A percentile compares a stretch with the other conserved stretches of the same genome.
These are phyloP conservation scores for Quercus lobata DNA, from an alignment of 331 rosid species.

Conservation along the genomic window DNA sequence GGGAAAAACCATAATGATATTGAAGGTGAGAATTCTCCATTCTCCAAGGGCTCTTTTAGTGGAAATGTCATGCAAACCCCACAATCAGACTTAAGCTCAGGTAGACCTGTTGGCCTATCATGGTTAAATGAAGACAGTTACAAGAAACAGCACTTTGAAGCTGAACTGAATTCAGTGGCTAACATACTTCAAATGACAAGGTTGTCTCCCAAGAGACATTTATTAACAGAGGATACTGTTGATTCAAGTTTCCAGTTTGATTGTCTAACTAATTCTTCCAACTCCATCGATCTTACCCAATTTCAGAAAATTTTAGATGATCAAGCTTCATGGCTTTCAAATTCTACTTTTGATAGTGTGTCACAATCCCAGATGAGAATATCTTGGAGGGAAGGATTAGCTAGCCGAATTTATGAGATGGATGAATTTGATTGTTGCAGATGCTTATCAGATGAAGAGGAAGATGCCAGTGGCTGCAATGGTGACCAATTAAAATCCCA, in stretches of 20 bases:
- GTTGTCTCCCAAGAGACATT: constrained; percentile 29
- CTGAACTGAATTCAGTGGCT: constrained; percentile 31
- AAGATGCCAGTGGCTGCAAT: constrained; percentile 25
- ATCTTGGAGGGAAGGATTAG: constrained; percentile 80
- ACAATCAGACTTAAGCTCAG: constrained; percentile 51
- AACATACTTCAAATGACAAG: constrained; percentile 37
- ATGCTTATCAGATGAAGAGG: constrained; percentile 82
- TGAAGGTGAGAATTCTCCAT: constrained; percentile 49
- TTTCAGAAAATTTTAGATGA: constrained; percentile 48
- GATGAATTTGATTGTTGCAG: constrained; percentile 77
- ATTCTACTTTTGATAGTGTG: constrained; percentile 40
- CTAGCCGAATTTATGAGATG: constrained; percentile 53
- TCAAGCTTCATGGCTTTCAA: constrained; percentile 48
- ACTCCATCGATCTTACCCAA: constrained; percentile 47
- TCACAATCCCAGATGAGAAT: constrained; percentile 59
- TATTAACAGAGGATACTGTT: constrained; percentile 34
- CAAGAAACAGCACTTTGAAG: constrained; percentile 28
- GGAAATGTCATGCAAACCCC: constrained; percentile 82
- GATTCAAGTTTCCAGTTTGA: constrained; percentile 80
- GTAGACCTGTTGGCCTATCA: constrained; percentile 33
- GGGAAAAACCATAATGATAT: constrained; percentile 13
- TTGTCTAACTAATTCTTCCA: constrained; percentile 42
- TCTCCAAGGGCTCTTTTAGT: constrained; percentile 57
- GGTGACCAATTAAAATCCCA: constrained; percentile 16
- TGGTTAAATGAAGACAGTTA: constrained; percentile 27